Evolutionary conservation across 2,329 filamentous ascomycete genomes (phyloP), one percentile per base, ranked within the genome.

Genomic region (Drechslerella stenobrocha): DNA sequence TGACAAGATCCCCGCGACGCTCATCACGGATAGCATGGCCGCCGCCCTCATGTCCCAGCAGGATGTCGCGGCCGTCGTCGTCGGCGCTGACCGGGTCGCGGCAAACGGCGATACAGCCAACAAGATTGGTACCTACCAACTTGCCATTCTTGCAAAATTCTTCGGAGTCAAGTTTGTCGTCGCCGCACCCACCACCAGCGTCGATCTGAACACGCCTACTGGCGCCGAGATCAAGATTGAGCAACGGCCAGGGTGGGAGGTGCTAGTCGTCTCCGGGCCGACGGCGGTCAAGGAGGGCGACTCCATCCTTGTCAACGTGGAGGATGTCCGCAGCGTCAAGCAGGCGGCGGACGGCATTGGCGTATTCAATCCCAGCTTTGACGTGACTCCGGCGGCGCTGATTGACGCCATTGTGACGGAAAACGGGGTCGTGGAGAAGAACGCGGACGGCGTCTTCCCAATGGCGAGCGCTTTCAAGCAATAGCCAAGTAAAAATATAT

Each of bases 31-130:
- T 77, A 96, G 90, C 26, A 98, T 98, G 93, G 93, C 90, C 1
- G 91, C 87, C 9, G 87, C 92, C 0, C 81, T 98, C 6, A 87
- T 98, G 75, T 83, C 82, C 22, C 79, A 83, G 45, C 85, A 85
- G 72, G 78, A 80, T 20, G 88, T 98, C 65, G 83, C 84, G 3
- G 92, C 90, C 3, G 89, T 98, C 52, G 87, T 98, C 26, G 93
- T 98, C 0, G 93, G 93, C 24, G 93, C 93, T 1, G 93, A 98
- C 76, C 85, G 93, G 59, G 93, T 98, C 11, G 93, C 92, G 28
- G 88, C 90, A 51, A 98, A 98, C 74, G 93, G 93, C 26, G 93
- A 98, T 78, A 97, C 93, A 0, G 93, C 93, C 58, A 98, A 98
- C 80, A 98, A 98, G 80, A 95, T 98, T 69, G 93, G 93, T 52